Conservation (phyloP, 257 asterid genomes). For the Anisodus tanguticus region DNA sequence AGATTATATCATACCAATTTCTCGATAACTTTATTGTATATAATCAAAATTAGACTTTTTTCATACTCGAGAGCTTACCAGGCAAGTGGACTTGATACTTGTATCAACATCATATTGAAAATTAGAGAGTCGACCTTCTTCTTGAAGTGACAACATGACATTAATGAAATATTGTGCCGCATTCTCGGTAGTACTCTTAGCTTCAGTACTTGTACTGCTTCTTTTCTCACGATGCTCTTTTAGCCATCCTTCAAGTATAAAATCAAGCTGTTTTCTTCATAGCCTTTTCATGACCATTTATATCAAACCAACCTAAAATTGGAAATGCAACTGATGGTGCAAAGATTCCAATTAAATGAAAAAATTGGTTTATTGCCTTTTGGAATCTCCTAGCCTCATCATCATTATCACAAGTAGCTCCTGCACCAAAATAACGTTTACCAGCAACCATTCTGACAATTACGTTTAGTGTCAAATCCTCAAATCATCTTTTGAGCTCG, state of each 20-base stretch:
- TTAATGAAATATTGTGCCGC: constrained; percentile 30
- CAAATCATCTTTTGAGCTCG: constrained; percentile 37
- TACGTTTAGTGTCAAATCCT: constrained; percentile 19
- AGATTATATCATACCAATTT: rapidly evolving
- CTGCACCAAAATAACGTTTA: constrained; percentile 31
- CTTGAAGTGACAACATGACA: constrained; percentile 26
- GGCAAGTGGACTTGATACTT: constrained; percentile 32
- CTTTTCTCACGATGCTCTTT: constrained; percentile 28
- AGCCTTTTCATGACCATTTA: constrained; percentile 35
- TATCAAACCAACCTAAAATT: constrained; percentile 31
- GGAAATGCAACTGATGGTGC: constrained; percentile 34
- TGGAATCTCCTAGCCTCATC: constrained; percentile 28
- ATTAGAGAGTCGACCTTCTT: constrained; percentile 1
- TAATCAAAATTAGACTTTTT: background rate
- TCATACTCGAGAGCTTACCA: background rate
- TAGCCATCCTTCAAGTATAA: constrained; percentile 31
- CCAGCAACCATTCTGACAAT: constrained; percentile 36
- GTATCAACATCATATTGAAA: constrained; percentile 33
- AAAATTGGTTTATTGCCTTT: constrained; percentile 26
- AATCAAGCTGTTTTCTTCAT: constrained; percentile 36
- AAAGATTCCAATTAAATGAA: constrained; percentile 30
- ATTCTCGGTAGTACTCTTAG: background rate
- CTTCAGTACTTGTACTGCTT: background rate
- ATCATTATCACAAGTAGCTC: background rate
- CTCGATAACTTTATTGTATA: background rate